phyloP scores from a whole-genome alignment of 129 eudicot species.

The Heracleum sosnowskyi region DNA sequence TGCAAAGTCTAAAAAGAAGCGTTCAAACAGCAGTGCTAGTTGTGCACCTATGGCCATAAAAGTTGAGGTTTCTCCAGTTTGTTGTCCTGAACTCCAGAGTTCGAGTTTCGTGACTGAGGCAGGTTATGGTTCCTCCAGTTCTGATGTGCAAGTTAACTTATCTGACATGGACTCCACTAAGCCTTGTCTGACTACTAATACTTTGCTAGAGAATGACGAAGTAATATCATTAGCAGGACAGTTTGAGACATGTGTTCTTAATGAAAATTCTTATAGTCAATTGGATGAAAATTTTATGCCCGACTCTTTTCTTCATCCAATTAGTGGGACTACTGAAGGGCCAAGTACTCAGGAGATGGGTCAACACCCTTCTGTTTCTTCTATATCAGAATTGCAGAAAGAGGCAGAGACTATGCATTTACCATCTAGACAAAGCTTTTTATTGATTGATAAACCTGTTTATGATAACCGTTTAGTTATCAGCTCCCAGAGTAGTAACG shows the following conservation, averaged over 20 bases:
- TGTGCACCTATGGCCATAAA: constrained; percentile 24
- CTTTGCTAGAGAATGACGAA: constrained; percentile 13
- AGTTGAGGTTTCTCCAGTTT: constrained; percentile 33
- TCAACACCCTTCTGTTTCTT: constrained; percentile 10
- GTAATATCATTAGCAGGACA: constrained; percentile 13
- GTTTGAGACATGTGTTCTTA: constrained; percentile 18
- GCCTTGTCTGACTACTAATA: background rate
- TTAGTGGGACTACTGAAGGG: constrained; percentile 22
- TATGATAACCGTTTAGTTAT: constrained; percentile 17
- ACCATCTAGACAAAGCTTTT: constrained; percentile 12
- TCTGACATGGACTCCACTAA: constrained; percentile 17
- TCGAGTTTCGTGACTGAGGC: constrained; percentile 4
- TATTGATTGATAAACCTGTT: constrained; percentile 3
- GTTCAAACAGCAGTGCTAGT: constrained; percentile 10
- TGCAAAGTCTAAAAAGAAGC: constrained; percentile 24
- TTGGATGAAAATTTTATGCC: constrained; percentile 20
- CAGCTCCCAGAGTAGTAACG: too few species aligned
- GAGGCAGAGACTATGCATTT: constrained; percentile 8
- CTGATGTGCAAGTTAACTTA: constrained; percentile 10
- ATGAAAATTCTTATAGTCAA: constrained; percentile 20
- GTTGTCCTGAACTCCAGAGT: constrained; percentile 17
- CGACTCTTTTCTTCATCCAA: constrained; percentile 8
- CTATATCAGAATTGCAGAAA: constrained; percentile 7
- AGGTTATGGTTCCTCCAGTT: constrained; percentile 9
- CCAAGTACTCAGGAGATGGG: constrained; percentile 11